phyloP scores from a whole-genome alignment of 1,284 basidiomycete genomes.

The Rhodofomes roseus region DNA sequence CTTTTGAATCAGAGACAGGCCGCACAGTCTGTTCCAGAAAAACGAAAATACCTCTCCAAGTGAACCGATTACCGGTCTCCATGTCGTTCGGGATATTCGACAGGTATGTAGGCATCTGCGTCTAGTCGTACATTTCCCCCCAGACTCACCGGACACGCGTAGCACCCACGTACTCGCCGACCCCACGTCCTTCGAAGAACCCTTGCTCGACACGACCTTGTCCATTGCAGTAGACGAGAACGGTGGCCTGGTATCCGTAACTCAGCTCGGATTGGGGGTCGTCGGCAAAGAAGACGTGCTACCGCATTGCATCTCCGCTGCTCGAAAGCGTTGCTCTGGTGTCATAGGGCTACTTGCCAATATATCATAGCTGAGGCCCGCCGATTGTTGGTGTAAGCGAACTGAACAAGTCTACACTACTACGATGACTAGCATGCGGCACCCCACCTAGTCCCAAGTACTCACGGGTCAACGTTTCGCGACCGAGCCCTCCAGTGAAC shows the following conservation, averaged over 20 bases:
- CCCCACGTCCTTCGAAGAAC: constrained; percentile 88
- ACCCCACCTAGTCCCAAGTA: no score
- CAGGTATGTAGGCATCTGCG: constrained; percentile 64
- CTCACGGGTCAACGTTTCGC: no score
- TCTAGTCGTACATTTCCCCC: no score
- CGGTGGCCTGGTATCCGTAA: constrained; percentile 50
- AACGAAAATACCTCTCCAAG: constrained; percentile 42
- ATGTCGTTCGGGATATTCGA: constrained; percentile 84
- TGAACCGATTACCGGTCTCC: constrained; percentile 52
- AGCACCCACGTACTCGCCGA: constrained; percentile 76
- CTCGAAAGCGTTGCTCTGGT: constrained; percentile 33
- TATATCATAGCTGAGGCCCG: constrained; percentile 4
- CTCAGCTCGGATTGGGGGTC: constrained; percentile 52
- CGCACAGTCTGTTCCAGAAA: constrained; percentile 65
- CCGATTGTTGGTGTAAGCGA: no score
- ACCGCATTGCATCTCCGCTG: constrained; percentile 42
- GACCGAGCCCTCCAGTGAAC: no score
- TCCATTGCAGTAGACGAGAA: constrained; percentile 61
- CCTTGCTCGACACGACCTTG: constrained; percentile 70
- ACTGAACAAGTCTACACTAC: no score
- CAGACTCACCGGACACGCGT: not conserved
- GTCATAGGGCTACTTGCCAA: constrained; percentile 18
- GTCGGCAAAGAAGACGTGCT: constrained; percentile 36
- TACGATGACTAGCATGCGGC: no score
- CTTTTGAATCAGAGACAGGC: constrained; percentile 66